Evolutionary conservation across 768 basidiomycete genomes (phyloP).

Genomic region (Rhodotorula sphaerocarpa): DNA sequence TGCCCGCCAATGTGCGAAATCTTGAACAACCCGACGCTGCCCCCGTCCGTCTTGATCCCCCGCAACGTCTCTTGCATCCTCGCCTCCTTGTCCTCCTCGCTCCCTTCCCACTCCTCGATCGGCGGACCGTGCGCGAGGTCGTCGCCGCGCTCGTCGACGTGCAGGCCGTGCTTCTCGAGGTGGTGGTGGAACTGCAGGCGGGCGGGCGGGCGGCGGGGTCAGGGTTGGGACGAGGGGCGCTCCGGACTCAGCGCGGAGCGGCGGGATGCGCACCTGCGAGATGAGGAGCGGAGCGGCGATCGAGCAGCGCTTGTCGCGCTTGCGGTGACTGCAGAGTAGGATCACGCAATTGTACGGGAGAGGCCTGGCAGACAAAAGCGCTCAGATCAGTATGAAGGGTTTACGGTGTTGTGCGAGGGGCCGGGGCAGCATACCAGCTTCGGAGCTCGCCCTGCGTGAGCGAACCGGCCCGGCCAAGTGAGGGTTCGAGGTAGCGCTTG

Average conservation of each 20-base stretch:
- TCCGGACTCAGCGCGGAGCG: not conserved
- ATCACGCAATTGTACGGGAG: slow-evolving; percentile 86
- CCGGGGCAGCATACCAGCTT: slow-evolving; percentile 13
- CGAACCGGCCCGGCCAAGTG: not conserved
- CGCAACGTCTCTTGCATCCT: slow-evolving; percentile 52
- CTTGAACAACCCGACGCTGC: slow-evolving; percentile 70
- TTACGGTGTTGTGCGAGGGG: not conserved
- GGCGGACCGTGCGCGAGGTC: slow-evolving; percentile 48
- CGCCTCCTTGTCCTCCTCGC: slow-evolving; percentile 47
- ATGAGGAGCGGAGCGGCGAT: slow-evolving; percentile 47
- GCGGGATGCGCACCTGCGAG: slow-evolving; percentile 17
- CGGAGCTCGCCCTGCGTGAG: not conserved
- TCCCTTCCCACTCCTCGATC: slow-evolving; percentile 56
- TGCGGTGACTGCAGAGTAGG: slow-evolving; percentile 86
- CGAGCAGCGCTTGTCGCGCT: slow-evolving; percentile 81
- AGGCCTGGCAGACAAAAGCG: not conserved
- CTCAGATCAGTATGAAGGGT: not conserved
- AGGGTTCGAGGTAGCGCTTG: slow-evolving; percentile 7
- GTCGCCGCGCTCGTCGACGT: slow-evolving; percentile 37
- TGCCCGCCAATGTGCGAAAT: slow-evolving; percentile 91
- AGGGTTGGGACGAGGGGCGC: not conserved
- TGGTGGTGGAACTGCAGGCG: slow-evolving; percentile 40
- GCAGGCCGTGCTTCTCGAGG: slow-evolving; percentile 21
- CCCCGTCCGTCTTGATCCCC: slow-evolving; percentile 50
- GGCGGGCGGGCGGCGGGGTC: not conserved